Percentiles rank a stretch among this genome's conserved stretches.
Conservation (phyloP, 768 basidiomycete genomes). For the Phlebiopsis flavidoalba region DNA sequence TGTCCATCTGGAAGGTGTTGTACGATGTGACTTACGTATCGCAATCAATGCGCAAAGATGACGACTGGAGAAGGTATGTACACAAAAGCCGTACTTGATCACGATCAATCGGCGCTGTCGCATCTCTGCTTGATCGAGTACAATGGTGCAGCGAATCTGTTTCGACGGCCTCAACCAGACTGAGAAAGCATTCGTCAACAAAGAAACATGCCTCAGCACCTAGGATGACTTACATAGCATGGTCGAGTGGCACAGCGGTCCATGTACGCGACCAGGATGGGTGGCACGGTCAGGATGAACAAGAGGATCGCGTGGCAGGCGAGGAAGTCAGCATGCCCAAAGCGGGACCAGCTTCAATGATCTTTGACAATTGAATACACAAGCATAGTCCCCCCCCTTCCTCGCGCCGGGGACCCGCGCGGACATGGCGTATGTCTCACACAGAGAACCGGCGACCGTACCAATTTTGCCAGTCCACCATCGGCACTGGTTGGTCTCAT, state of each 20-base stretch:
- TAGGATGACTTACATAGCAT: slow-evolving; percentile 68
- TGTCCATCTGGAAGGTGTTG: neutral
- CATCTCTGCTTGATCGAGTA: slow-evolving; percentile 88
- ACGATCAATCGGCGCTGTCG: slow-evolving; percentile 89
- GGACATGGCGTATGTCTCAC: slow-evolving; percentile 88
- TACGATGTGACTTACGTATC: slow-evolving; percentile 52
- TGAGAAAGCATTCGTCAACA: slow-evolving; percentile 21
- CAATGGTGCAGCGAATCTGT: slow-evolving; percentile 87
- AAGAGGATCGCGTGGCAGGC: slow-evolving; percentile 82
- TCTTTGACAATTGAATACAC: slow-evolving; percentile 96
- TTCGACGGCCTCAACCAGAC: slow-evolving; percentile 96
- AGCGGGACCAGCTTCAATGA: slow-evolving; percentile 92
- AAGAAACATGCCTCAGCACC: neutral
- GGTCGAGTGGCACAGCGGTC: slow-evolving; percentile 88
- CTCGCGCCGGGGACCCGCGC: slow-evolving; percentile 96
- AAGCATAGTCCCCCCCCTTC: no score
- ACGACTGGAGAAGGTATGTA: slow-evolving; percentile 67
- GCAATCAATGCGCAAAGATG: slow-evolving; percentile 71
- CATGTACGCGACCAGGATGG: slow-evolving; percentile 85
- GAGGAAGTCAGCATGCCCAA: slow-evolving; percentile 93
- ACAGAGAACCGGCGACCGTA: slow-evolving; percentile 92
- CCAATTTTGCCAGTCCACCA: slow-evolving; percentile 99
- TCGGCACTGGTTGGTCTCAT: slow-evolving; percentile 95
- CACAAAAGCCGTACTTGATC: slow-evolving; percentile 76
- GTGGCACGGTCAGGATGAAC: slow-evolving; percentile 87